Evolutionary conservation across 2,329 filamentous ascomycete species (phyloP).

Genomic region (Mariannaea elegans): DNA sequence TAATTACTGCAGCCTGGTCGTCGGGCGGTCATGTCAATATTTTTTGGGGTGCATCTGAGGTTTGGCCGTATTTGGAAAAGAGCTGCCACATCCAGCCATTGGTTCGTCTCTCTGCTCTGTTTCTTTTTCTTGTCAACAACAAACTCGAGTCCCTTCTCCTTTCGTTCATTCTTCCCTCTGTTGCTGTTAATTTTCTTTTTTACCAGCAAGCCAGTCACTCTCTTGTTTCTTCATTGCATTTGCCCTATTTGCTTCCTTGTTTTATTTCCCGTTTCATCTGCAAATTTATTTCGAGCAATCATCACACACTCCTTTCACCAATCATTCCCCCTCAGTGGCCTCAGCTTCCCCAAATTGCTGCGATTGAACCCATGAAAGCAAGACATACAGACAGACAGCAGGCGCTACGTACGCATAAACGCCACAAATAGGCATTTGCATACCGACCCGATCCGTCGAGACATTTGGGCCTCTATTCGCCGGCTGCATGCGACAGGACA

Average conservation of each 20-base stretch:
- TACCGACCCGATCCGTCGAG: background rate
- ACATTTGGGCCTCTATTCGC: slow-evolving; percentile 2
- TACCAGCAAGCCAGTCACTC: slow-evolving; percentile 6
- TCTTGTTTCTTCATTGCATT: background rate
- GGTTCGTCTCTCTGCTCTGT: background rate
- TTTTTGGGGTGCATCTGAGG: slow-evolving; percentile 4
- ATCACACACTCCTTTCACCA: background rate
- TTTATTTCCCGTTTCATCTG: slow-evolving; percentile 7
- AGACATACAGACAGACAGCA: background rate
- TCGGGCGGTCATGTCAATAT: background rate
- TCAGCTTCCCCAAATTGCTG: background rate
- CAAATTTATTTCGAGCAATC: background rate
- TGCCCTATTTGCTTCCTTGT: background rate
- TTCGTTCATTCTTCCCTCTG: background rate
- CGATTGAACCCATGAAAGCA: background rate
- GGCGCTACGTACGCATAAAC: slow-evolving; percentile 2
- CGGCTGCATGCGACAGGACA: background rate
- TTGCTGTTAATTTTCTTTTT: background rate
- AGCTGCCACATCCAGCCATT: background rate
- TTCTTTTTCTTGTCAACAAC: background rate
- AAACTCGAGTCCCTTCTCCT: background rate
- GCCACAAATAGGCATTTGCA: background rate
- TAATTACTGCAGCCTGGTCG: too few species aligned
- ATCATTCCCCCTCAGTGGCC: slow-evolving; percentile 2
- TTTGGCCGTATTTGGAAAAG: too few species aligned